Evolutionary conservation across 768 basidiomycete species (phyloP).

Genomic region (Termitomyces sp.): DNA sequence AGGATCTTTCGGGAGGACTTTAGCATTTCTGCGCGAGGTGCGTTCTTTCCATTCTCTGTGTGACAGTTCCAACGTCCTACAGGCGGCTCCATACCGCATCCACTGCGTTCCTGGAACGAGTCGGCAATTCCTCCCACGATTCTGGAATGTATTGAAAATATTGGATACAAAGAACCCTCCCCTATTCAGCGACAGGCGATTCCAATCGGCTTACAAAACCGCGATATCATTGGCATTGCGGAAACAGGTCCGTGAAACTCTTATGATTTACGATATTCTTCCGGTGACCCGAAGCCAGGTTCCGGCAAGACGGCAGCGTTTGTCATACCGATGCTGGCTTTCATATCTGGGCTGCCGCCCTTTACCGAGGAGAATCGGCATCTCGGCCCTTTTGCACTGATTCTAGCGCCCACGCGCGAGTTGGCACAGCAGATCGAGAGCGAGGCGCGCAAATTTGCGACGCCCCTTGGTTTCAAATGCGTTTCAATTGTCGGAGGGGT

Average conservation of each 20-base stretch:
- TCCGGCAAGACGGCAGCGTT: slow-evolving; percentile 99
- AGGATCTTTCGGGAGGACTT: slow-evolving; percentile 99
- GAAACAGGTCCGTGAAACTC: slow-evolving; percentile 68
- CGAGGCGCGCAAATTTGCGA: slow-evolving; percentile 89
- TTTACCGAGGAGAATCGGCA: slow-evolving; percentile 93
- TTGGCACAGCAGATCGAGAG: slow-evolving; percentile 95
- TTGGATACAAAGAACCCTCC: slow-evolving; percentile 96
- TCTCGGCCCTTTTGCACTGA: slow-evolving; percentile 89
- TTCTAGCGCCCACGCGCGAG: slow-evolving; percentile 96
- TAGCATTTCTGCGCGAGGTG: slow-evolving; percentile 89
- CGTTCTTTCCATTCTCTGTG: slow-evolving; percentile 14
- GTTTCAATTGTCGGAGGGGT: slow-evolving; percentile 99
- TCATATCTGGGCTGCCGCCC: slow-evolving; percentile 81
- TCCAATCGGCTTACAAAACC: slow-evolving; percentile 94
- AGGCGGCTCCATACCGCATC: slow-evolving; percentile 94
- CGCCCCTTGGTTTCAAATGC: slow-evolving; percentile 85
- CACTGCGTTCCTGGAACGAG: slow-evolving; percentile 89
- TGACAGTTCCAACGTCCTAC: background rate
- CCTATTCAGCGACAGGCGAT: slow-evolving; percentile 98
- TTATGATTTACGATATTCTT: background rate
- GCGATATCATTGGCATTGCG: slow-evolving; percentile 97
- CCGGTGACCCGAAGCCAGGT: slow-evolving; percentile 40
- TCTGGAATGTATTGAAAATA: slow-evolving; percentile 77
- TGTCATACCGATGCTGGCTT: slow-evolving; percentile 95
- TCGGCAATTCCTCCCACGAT: slow-evolving; percentile 76